Conservation (phyloP, 2,329 filamentous ascomycete genomes). For the Cordyceps cicadae region DNA sequence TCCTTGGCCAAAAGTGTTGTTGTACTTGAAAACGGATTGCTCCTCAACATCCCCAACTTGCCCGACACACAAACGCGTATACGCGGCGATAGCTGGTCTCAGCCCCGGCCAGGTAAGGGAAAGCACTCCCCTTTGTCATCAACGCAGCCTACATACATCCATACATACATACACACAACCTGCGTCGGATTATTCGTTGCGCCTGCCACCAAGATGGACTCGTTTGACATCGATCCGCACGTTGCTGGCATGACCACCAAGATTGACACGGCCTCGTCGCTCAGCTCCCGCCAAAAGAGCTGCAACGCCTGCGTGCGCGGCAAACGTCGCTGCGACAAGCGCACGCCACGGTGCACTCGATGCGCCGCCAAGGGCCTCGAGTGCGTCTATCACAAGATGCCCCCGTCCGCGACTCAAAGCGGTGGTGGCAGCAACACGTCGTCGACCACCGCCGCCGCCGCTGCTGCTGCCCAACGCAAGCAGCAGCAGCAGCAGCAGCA, state of each 20-base stretch:
- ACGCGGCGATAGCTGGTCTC: neutral
- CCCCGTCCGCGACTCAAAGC: constrained; percentile 17
- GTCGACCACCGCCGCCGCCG: constrained; percentile 11
- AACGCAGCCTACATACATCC: no score
- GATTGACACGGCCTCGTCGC: constrained; percentile 16
- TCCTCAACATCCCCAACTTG: no score
- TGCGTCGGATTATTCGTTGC: neutral
- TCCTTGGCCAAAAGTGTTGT: no score
- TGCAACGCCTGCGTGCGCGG: constrained; percentile 40
- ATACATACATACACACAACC: no score
- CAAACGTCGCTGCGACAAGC: constrained; percentile 41
- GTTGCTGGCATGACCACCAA: constrained; percentile 18
- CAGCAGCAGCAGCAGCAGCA: neutral
- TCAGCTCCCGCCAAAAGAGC: constrained; percentile 42
- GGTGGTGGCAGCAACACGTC: neutral
- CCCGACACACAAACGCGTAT: no score
- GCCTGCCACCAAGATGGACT: constrained; percentile 4
- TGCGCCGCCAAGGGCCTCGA: constrained; percentile 33
- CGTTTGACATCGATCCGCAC: constrained; percentile 16
- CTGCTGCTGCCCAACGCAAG: neutral
- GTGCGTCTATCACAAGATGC: constrained; percentile 34
- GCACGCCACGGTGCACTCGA: constrained; percentile 32
- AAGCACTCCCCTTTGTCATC: neutral
- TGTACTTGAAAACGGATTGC: no score
- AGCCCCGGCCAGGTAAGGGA: neutral